A percentile compares a stretch with the other conserved stretches of the same genome.
These are phyloP conservation scores for Venturia aucupariae DNA, from an alignment of 2,329 filamentous ascomycete genomes.

Conservation along the genomic window DNA sequence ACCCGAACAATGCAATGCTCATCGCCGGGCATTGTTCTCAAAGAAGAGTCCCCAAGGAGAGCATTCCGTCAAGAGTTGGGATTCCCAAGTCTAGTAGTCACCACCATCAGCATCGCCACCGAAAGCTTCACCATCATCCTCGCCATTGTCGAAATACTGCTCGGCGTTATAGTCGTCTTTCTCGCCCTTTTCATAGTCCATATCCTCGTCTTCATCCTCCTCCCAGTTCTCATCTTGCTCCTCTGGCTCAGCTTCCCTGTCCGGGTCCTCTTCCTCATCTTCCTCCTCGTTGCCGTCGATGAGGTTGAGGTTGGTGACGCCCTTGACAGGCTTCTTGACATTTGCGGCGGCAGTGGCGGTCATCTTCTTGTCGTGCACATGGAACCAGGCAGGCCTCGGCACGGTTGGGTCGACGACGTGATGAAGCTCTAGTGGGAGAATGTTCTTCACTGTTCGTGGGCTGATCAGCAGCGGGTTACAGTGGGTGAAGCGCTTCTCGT, in stretches of 20 bases:
- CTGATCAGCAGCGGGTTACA: not conserved
- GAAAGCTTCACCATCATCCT: conserved; percentile 40
- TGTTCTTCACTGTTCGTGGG: not conserved
- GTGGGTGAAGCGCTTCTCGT: too few species aligned
- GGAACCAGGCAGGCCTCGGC: not conserved
- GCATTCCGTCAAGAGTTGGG: not conserved
- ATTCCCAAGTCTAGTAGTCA: not conserved
- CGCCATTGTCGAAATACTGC: conserved; percentile 54
- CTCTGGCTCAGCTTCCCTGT: conserved; percentile 40
- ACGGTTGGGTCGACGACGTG: not conserved
- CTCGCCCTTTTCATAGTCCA: conserved; percentile 45
- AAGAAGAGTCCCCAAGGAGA: not conserved
- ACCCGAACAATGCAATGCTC: not conserved
- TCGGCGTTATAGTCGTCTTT: conserved; percentile 56
- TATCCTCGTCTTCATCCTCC: conserved; percentile 51
- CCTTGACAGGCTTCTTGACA: not conserved
- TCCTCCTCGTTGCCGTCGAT: conserved; percentile 32
- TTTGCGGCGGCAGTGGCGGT: not conserved
- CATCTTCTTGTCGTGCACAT: not conserved
- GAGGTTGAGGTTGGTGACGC: conserved; percentile 16
- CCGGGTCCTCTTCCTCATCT: conserved; percentile 29
- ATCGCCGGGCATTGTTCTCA: not conserved
- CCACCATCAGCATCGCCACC: conserved; percentile 10
- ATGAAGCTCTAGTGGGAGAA: conserved; percentile 1
- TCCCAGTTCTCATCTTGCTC: conserved; percentile 46